Evolutionary conservation across 2,329 filamentous ascomycete species (phyloP).

Genomic region (Gnomoniopsis smithogilvyi): DNA sequence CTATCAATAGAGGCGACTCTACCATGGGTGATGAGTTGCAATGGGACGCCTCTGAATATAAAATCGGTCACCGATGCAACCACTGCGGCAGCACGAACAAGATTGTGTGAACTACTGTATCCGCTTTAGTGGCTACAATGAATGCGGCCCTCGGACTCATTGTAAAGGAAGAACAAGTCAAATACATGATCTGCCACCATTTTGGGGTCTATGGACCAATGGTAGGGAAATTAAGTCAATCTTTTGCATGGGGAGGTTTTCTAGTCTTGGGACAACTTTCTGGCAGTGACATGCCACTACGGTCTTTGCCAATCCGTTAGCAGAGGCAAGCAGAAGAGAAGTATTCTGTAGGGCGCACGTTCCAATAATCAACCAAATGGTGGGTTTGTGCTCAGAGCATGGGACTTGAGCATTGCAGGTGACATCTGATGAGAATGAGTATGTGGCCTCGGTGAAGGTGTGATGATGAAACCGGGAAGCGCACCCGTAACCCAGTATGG

Average conservation of each 20-base stretch:
- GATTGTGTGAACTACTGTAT: background rate
- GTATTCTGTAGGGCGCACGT: too few relatives aligned
- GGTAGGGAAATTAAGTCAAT: background rate
- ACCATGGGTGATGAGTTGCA: slow-evolving; percentile 31
- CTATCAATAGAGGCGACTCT: slow-evolving; percentile 9
- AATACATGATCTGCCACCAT: background rate
- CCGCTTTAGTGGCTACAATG: background rate
- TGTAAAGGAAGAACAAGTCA: background rate
- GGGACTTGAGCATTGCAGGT: too few relatives aligned
- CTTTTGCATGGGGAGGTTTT: background rate
- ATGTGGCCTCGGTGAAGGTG: too few relatives aligned
- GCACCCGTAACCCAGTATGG: too few relatives aligned
- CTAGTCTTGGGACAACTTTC: background rate
- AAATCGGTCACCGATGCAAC: slow-evolving; percentile 2
- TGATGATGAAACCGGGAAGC: too few relatives aligned
- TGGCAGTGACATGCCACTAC: background rate
- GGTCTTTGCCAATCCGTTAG: too few relatives aligned
- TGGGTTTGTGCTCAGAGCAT: too few relatives aligned
- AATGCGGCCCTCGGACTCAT: background rate
- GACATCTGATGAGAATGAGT: too few relatives aligned
- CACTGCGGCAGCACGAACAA: slow-evolving; percentile 7
- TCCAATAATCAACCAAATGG: too few relatives aligned
- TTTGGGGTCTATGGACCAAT: background rate
- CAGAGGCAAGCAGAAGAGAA: too few relatives aligned
- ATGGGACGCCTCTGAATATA: slow-evolving; percentile 21